These are phyloP conservation scores for Podospora appendiculata DNA, from an alignment of 495 filamentous ascomycete species.

Conservation along the genomic window DNA sequence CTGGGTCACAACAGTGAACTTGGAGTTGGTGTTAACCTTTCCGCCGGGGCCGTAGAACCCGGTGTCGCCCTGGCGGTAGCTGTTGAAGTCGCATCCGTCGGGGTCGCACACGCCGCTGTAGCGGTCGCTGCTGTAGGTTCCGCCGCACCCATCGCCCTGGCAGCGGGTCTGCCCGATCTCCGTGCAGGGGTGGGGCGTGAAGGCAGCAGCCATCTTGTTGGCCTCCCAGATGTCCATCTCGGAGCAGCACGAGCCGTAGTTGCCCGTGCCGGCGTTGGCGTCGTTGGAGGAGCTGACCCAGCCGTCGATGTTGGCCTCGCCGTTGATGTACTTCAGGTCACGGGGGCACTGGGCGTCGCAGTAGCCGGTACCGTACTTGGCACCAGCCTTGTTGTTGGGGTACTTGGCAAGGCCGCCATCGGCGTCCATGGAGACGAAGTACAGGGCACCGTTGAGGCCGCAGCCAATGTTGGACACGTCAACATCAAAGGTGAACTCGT, in stretches of 20 bases:
- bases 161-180: slow-evolving; percentile 49
- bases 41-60: slow-evolving; percentile 55
- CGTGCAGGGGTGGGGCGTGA: slow-evolving; percentile 63
- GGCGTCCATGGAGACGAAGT: slow-evolving; percentile 50
- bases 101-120: slow-evolving; percentile 62
- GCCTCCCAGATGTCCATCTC: slow-evolving; percentile 74
- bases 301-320: slow-evolving; percentile 51
- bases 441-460: slow-evolving; percentile 53
- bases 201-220: slow-evolving; percentile 55
- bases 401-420: slow-evolving; percentile 48
- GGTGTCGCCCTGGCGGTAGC: slow-evolving; percentile 56
- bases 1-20: slow-evolving; percentile 69
- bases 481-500: slow-evolving; percentile 56
- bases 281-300: slow-evolving; percentile 54
- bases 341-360: slow-evolving; percentile 52
- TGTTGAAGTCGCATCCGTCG: slow-evolving; percentile 70
- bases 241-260: slow-evolving; percentile 60
- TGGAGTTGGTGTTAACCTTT: slow-evolving; percentile 56
- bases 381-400: slow-evolving; percentile 49
- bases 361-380: slow-evolving; percentile 52
- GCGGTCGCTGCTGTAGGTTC: slow-evolving; percentile 41
- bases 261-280: slow-evolving; percentile 50
- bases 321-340: slow-evolving; percentile 46
- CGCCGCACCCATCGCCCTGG: slow-evolving; percentile 39
- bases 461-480: slow-evolving; percentile 46